Base-by-base conservation (phyloP, 2,329 filamentous ascomycete genomes). In the Xylaria sp. region DNA sequence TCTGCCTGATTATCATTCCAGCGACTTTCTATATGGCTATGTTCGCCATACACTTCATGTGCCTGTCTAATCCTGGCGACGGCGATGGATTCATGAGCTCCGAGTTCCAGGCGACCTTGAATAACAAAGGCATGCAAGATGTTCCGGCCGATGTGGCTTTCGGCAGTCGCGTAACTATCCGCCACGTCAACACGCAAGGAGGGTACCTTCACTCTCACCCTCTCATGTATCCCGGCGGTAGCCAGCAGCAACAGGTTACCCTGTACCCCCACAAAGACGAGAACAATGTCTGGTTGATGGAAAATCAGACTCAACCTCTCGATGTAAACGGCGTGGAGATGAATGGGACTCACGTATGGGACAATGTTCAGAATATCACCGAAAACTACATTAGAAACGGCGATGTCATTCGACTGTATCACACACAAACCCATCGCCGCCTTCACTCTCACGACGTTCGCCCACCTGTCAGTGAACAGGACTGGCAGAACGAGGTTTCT, bases 21-120 rank as follows among this genome's bases (percentile, higher is more conserved):
- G 74, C 92, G 32, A 90, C 89, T 44, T 97, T 99, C 83, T 99
- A 99, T 84, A 91, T 98, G 86, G 91, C 89, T 77, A 97, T 98
- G 93, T 99, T 99, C 78, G 94, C 89, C 63, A 97, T 99, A 76
- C 96, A 99, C 85, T 99, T 99, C 82, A 75, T 94, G 74, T 97
- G 93, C 85, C 88, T 99, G 51, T 89, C 91, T 69, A 99, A 99
- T 83, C 96, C 96, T 34, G 96, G 96, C 69, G 96, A 99, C 62
- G 96, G 96, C 64, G 96, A 99, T 81, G 96, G 96, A 65, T 99
- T 99, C 86, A 99, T 99, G 96, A 98, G 94, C 79, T 97, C 95
- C 65, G 96, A 99, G 79, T 99, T 99, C 85, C 96, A 99, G 84
- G 92, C 96, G 39, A 98, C 96, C 1, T 86, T 99, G 74, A 99